These are phyloP conservation scores for Neocucurbitaria cava DNA, from an alignment of 2,329 filamentous ascomycete species.

Conservation along the genomic window DNA sequence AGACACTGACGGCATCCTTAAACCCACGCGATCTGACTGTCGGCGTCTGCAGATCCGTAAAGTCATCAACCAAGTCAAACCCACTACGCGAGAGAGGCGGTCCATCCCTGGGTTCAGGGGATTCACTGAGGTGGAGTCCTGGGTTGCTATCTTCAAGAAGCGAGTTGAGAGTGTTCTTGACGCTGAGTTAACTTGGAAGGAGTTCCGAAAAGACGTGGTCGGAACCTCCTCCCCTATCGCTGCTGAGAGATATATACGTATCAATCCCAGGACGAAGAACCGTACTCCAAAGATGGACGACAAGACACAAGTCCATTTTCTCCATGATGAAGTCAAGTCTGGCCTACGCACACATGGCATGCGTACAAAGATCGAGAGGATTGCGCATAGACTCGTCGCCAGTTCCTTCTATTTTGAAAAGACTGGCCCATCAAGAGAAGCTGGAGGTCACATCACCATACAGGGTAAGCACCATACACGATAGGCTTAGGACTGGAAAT, in stretches of 20 bases:
- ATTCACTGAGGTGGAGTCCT: not conserved
- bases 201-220: slow-evolving; percentile 37
- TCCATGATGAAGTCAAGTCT: slow-evolving; percentile 22
- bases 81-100: too few species aligned
- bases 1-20: not conserved
- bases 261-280: not conserved
- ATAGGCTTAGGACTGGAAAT: too few species aligned
- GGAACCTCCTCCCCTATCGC: too few species aligned
- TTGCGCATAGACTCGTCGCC: slow-evolving; percentile 45
- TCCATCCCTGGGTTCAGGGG: too few species aligned
- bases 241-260: not conserved
- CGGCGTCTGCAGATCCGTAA: too few species aligned
- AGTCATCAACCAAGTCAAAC: too few species aligned
- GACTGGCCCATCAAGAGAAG: too few species aligned
- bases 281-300: not conserved
- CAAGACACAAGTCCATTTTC: not conserved
- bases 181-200: slow-evolving; percentile 43
- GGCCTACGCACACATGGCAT: not conserved
- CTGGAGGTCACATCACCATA: too few species aligned
- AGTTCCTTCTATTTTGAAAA: slow-evolving; percentile 24
- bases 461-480: too few species aligned
- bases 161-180: slow-evolving; percentile 43
- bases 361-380: slow-evolving; percentile 11
- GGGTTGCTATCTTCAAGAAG: slow-evolving; percentile 35
- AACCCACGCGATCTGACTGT: too few species aligned